Evolutionary conservation across 768 basidiomycete species (phyloP).

Genomic region (Boletus sp.): DNA sequence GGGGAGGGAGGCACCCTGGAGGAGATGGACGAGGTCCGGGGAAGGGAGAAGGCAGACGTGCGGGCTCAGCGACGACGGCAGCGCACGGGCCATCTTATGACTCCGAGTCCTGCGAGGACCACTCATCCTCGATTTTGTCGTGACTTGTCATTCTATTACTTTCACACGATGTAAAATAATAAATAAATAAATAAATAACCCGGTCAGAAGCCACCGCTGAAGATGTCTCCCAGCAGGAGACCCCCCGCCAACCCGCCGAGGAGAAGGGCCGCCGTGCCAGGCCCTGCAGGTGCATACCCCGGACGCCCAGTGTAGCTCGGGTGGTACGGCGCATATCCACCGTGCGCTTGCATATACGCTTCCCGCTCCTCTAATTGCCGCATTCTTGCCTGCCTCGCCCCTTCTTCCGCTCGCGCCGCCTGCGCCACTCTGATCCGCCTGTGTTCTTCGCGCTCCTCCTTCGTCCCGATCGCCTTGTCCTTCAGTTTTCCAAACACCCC

Average conservation of each 20-base stretch:
- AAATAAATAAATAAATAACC: conserved; percentile 1
- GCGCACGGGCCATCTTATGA: conserved; percentile 45
- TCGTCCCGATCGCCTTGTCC: conserved; percentile 60
- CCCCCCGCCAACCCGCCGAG: conserved; percentile 50
- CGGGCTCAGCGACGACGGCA: conserved; percentile 77
- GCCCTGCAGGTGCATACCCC: background rate
- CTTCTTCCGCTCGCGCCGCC: conserved; percentile 21
- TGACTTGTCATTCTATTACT: background rate
- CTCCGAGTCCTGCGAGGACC: background rate
- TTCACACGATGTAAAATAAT: conserved; percentile 3
- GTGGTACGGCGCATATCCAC: conserved; percentile 30
- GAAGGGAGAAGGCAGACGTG: conserved; percentile 76
- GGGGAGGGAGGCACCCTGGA: conserved; percentile 59
- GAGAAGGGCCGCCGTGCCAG: conserved; percentile 17
- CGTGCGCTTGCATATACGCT: conserved; percentile 35
- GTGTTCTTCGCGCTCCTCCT: conserved; percentile 56
- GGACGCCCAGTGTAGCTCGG: conserved; percentile 12
- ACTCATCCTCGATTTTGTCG: background rate
- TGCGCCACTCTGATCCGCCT: conserved; percentile 33
- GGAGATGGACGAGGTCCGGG: conserved; percentile 60
- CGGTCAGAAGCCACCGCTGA: conserved; percentile 39
- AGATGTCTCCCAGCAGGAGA: conserved; percentile 43
- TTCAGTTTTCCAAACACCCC: conserved; percentile 60
- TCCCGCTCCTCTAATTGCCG: conserved; percentile 29
- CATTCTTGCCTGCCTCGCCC: conserved; percentile 14